phyloP scores from a whole-genome alignment of 768 basidiomycete species.

The Amylocystis lapponica region DNA sequence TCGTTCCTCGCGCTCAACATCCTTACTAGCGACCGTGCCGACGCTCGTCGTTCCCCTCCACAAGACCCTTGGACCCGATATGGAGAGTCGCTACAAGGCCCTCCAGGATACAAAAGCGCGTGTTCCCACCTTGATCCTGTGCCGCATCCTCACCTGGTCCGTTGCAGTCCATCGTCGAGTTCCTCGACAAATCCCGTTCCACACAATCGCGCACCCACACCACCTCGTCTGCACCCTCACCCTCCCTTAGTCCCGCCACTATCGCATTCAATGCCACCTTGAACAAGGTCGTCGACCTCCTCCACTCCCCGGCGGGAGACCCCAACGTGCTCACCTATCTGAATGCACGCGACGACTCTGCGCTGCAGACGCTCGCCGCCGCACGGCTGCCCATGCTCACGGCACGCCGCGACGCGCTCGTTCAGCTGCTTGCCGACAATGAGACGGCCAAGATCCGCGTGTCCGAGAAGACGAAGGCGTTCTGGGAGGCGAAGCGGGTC shows the following conservation, averaged over 20 bases:
- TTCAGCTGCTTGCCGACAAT: constrained; percentile 40
- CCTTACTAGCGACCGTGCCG: constrained; percentile 65
- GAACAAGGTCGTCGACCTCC: constrained; percentile 42
- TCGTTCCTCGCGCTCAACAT: neutral
- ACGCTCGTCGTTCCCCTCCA: constrained; percentile 80
- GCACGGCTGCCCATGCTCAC: constrained; percentile 36
- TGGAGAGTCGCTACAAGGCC: constrained; percentile 77
- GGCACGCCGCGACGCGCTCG: constrained; percentile 45
- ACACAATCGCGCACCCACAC: constrained; percentile 61
- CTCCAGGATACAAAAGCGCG: constrained; percentile 67
- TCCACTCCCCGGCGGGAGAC: constrained; percentile 59
- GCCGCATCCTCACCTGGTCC: constrained; percentile 6
- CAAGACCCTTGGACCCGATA: constrained; percentile 61
- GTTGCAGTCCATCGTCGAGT: constrained; percentile 65
- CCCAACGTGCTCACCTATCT: constrained; percentile 55
- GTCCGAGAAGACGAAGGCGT: constrained; percentile 54
- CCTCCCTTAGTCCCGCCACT: constrained; percentile 73
- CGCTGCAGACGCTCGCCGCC: constrained; percentile 44
- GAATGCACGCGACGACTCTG: constrained; percentile 52
- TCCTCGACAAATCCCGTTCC: constrained; percentile 80
- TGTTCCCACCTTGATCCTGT: neutral
- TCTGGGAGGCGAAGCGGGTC: constrained; percentile 55
- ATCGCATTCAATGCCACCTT: constrained; percentile 53
- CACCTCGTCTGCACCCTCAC: constrained; percentile 68
- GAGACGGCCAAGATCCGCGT: constrained; percentile 42